Percentiles rank a stretch among this genome's conserved stretches.
phyloP scores from a whole-genome alignment of 352 stramenopile genomes.

The Globisporangium ultimum region DNA sequence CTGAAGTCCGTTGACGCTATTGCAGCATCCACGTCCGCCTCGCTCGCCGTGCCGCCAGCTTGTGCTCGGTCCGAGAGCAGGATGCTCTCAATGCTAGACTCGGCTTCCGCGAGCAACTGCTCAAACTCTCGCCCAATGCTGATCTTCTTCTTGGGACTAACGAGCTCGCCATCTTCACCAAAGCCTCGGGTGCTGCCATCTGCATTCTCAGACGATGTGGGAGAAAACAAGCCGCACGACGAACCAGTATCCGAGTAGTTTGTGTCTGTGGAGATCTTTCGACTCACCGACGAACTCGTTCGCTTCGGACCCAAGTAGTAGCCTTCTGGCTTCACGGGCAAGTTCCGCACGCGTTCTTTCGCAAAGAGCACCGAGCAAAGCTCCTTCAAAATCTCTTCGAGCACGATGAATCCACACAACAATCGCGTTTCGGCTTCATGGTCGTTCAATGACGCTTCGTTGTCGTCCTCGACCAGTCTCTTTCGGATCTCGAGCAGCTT shows the following conservation, averaged over 20 bases:
- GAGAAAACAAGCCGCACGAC: conserved; percentile 3
- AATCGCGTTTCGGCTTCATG: conserved; percentile 64
- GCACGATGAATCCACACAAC: conserved; percentile 69
- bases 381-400: conserved; percentile 86
- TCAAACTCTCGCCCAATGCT: conserved; percentile 72
- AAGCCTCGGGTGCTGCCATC: neutral
- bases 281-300: conserved; percentile 21
- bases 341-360: conserved; percentile 60
- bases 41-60: conserved; percentile 4
- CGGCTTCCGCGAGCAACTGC: conserved; percentile 59
- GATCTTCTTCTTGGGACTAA: conserved; percentile 21
- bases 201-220: conserved; percentile 13
- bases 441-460: conserved; percentile 53
- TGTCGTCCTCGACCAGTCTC: conserved; percentile 67
- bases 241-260: conserved; percentile 45
- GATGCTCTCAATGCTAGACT: conserved; percentile 64
- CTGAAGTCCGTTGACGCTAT: conserved; percentile 14
- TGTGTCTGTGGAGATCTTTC: conserved; percentile 25
- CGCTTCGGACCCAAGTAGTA: conserved; percentile 81
- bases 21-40: conserved; percentile 10
- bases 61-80: conserved; percentile 7
- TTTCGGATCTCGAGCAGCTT: conserved; percentile 51
- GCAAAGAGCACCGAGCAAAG: conserved; percentile 80
- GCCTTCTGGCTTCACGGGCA: conserved; percentile 78
- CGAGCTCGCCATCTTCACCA: conserved; percentile 4